Evolutionary conservation across 306 rosid genomes (phyloP), one percentile per base, ranked within the genome.

Genomic region (Morella rubra): DNA sequence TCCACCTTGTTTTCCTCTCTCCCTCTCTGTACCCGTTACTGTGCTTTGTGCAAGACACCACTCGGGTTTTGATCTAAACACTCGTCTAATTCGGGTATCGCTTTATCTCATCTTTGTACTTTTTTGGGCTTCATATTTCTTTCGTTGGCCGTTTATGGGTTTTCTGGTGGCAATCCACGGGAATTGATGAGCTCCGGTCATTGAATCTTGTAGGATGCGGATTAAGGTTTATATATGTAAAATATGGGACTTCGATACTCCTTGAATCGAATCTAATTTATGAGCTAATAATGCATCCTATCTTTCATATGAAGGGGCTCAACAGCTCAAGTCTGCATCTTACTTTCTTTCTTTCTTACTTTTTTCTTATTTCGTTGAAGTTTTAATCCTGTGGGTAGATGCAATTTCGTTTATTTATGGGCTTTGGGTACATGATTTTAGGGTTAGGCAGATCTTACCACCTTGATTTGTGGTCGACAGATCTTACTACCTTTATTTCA

Each of bases 41-140:
- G 12, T 59, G 76, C 74, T 74, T 32, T 70, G 70, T 37, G 42
- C 74, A 20, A 37, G 45, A 47, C 72, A 18, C 19, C 74, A 19
- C 46, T 68, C 70, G 76, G 73, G 86, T 81, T 81, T 77, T 50
- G 69, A 41, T 82, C 79, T n/a, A 66, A 44, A 52, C 73, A 69
- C 73, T 61, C 71, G 68, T 73, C 76, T 46, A 41, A 15, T 77
- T 55, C 66, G 46, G 84, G 87, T 81, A 40, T 41, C 67, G 51
- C 69, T 50, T 46, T 80, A 27, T 78, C 45, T 13, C 32, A 4
- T 51, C 15, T 16, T 69, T 44, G 19, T 44, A 1, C 44, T 7
- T 47, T 50, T 12, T 55, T 69, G 37, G 18, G 70, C 20, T 41
- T 50, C 37, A 11, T 8, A 4, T 40, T 7, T 59, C 27, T 42